Evolutionary conservation across 1,284 basidiomycete species (phyloP).

Genomic region (Neolentinus lepideus): DNA sequence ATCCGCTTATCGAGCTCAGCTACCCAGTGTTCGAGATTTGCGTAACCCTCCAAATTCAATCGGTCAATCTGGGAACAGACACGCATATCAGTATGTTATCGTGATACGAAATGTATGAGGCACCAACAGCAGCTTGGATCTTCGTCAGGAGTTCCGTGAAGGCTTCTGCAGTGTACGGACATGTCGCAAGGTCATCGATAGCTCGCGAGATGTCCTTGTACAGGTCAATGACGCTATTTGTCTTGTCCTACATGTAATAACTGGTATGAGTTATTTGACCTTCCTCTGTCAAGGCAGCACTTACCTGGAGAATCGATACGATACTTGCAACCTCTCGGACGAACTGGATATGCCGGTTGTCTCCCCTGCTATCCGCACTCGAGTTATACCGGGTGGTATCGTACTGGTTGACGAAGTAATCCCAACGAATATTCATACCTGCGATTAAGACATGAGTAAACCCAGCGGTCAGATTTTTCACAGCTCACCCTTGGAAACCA

Average conservation of each 20-base stretch:
- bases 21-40: constrained; percentile 97
- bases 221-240: constrained; percentile 87
- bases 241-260: constrained; percentile 70
- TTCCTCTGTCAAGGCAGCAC: constrained; percentile 6
- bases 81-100: constrained; percentile 1
- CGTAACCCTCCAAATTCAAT: constrained; percentile 93
- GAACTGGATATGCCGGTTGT: constrained; percentile 87
- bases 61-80: constrained; percentile 74
- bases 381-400: constrained; percentile 73
- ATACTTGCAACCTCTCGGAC: constrained; percentile 93
- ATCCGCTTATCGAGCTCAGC: constrained; percentile 83
- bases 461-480: constrained; percentile 1
- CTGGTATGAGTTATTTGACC: not conserved
- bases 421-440: constrained; percentile 95
- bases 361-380: constrained; percentile 60
- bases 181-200: constrained; percentile 84
- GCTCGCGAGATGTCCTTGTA: constrained; percentile 81
- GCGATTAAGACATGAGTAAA: constrained; percentile 1
- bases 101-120: not conserved
- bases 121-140: constrained; percentile 78
- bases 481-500: constrained; percentile 76
- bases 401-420: constrained; percentile 91
- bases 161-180: constrained; percentile 77
- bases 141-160: constrained; percentile 75
- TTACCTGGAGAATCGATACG: constrained; percentile 79